Percentiles rank a stretch among this genome's conserved stretches.
Conservation (phyloP, 108 stramenopile species). For the Conticribra weissflogii region DNA sequence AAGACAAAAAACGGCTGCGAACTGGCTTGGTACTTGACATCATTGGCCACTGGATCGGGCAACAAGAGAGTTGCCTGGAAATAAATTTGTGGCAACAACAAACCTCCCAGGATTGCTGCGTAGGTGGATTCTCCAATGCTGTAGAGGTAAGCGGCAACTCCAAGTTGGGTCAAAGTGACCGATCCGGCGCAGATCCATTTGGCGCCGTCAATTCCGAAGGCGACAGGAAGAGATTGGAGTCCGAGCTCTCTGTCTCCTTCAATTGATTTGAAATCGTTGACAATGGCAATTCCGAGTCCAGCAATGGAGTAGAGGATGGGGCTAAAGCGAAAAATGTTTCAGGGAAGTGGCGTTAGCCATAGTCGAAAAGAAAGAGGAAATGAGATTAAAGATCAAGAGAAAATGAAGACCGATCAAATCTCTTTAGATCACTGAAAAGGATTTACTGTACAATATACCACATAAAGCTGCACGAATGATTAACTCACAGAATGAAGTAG, state of each 20-base stretch:
- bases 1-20: constrained; percentile 95
- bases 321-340: constrained; percentile 9
- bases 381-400: background rate
- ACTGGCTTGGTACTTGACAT: constrained; percentile 95
- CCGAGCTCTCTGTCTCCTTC: constrained; percentile 94
- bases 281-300: constrained; percentile 94
- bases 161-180: constrained; percentile 89
- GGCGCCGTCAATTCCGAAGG: constrained; percentile 94
- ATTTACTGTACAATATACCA: no score
- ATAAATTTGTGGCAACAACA: constrained; percentile 92
- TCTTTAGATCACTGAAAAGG: no score
- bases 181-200: constrained; percentile 92
- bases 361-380: background rate
- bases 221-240: constrained; percentile 92
- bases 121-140: constrained; percentile 85
- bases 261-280: constrained; percentile 97
- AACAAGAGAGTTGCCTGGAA: constrained; percentile 92
- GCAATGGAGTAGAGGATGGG: constrained; percentile 94
- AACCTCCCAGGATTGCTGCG: constrained; percentile 73
- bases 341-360: no score
- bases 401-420: no score
- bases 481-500: constrained; percentile 86
- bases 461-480: background rate
- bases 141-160: constrained; percentile 90
- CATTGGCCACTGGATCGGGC: constrained; percentile 92